Base-by-base conservation (phyloP, 2,329 filamentous ascomycete species). In the Aureobasidium mangrovei region DNA sequence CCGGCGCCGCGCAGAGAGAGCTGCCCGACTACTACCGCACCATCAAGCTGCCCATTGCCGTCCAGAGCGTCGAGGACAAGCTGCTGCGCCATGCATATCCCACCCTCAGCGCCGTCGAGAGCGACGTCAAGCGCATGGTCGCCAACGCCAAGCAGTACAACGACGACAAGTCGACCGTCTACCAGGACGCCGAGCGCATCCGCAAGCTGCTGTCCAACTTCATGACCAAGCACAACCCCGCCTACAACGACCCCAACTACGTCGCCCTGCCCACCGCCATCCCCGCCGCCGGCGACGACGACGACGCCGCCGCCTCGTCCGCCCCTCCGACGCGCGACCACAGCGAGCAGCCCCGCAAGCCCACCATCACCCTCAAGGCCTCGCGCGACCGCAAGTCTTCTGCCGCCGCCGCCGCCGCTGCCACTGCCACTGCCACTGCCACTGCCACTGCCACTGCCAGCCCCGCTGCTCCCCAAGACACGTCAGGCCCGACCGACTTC, bases 61-160 rank as follows among this genome's bases (percentile, higher is more conserved):
- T 95, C 43, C 79, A 85, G 61, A 84, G 79, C 2, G 85, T 94
- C 57, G 86, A 94, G 74, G 68, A 76, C 43, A 91, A 88, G 69
- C 76, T 95, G 48, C 77, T 81, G 51, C 76, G 80, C 47, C 74
- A 80, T 62, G 79, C 83, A 60, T 94, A 95, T 65, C 67, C 77
- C 10, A 85, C 73, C 49, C 76, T 95, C 46, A 83, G 87, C 4
- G 77, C 84, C 47, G 74, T 95, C 9, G 90, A 95, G 69, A 84
- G 86, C 64, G 91, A 91, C 66, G 80, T 91, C 65, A 94, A 93
- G 74, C 84, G 89, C 59, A 86, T 95, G 78, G 85, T 95, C 54
- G 79, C 82, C 60, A 95, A 95, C 65, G 88, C 87, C 35, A 95
- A 95, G 69, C 83, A 88, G 53, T 93, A 82, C 71, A 91, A 91